Base-by-base conservation (phyloP, 169 alveolate species). In the Plasmodium sp. region DNA sequence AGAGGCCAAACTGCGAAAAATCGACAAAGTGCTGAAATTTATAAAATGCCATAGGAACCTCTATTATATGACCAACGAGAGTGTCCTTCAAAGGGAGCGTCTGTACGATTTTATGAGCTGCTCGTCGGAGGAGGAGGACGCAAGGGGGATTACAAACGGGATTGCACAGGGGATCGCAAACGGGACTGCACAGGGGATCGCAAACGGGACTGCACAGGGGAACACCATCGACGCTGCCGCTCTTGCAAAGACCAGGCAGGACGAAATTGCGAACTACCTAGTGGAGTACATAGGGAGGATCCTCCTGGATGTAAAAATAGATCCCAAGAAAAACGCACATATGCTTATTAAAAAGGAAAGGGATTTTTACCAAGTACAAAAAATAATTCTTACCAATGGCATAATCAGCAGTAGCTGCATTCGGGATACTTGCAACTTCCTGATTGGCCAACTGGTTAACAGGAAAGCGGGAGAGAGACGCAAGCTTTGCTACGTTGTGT, bases 301-400 rank as follows among this genome's bases (percentile, higher is more conserved):
- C 22, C 84, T 43, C 22, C 84, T 91, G 36, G 95, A 91, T 72
- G 74, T 91, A 54, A 81, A 91, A 91, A 71, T 91, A 71, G 33
- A 82, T 43, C 36, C 16, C 54, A 31, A 91, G n/a, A 2, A 81
- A 22, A 91, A 91, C 75, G 51, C 71, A n/a, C 36, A 81, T 81
- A 16, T 81, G 16, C 43, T 81, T 71, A 56, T 81, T 71, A 91
- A 81, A 67, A 72, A 79, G 54, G 31, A 39, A 91, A 81, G 71
- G 34, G 31, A 91, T 33, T 81, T 31, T 39, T 43, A 91, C 56
- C 18, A 81, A 91, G 75, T 91, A 33, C 95, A 91, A 77, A 91
- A 91, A 91, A 91, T 91, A 22, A 91, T 91, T 48, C 74, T 91
- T 14, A 91, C 48, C 43, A 91, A 91, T 81, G 95, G 95, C n/a